phyloP scores from a whole-genome alignment of 768 basidiomycete species.

The Hortiboletus campestris region DNA sequence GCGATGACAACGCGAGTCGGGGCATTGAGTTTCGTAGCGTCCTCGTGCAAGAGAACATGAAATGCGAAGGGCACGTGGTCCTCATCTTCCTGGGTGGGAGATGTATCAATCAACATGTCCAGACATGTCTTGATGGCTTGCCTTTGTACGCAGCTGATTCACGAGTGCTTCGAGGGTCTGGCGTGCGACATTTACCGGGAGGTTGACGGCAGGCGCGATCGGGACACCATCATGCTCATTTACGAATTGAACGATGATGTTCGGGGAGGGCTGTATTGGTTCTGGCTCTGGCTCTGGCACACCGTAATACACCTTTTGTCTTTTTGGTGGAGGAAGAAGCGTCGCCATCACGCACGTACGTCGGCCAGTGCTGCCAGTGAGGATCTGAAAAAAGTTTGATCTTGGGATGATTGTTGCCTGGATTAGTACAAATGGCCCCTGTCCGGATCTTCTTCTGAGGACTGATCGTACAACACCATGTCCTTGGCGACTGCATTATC shows the following conservation, averaged over 20 bases:
- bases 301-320: slow-evolving; percentile 80
- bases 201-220: slow-evolving; percentile 83
- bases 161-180: slow-evolving; percentile 86
- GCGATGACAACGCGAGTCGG: slow-evolving; percentile 82
- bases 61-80: slow-evolving; percentile 93
- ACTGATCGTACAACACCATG: not conserved
- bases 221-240: slow-evolving; percentile 80
- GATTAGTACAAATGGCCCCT: slow-evolving; percentile 18
- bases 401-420: not conserved
- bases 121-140: slow-evolving; percentile 34
- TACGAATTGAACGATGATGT: slow-evolving; percentile 89
- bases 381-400: not conserved
- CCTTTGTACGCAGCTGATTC: slow-evolving; percentile 80
- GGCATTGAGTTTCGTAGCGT: slow-evolving; percentile 43
- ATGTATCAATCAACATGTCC: slow-evolving; percentile 8
- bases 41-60: slow-evolving; percentile 72
- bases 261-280: slow-evolving; percentile 47
- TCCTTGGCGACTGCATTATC: too few species aligned
- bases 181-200: slow-evolving; percentile 83
- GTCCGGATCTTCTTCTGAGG: not conserved
- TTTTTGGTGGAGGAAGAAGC: slow-evolving; percentile 83
- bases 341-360: slow-evolving; percentile 62
- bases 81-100: slow-evolving; percentile 46
- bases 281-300: slow-evolving; percentile 62
- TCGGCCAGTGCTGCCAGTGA: too few species aligned